Evolutionary conservation across 2,329 filamentous ascomycete species (phyloP), one percentile per base, ranked within the genome.

Genomic region (Fusarium sp.): DNA sequence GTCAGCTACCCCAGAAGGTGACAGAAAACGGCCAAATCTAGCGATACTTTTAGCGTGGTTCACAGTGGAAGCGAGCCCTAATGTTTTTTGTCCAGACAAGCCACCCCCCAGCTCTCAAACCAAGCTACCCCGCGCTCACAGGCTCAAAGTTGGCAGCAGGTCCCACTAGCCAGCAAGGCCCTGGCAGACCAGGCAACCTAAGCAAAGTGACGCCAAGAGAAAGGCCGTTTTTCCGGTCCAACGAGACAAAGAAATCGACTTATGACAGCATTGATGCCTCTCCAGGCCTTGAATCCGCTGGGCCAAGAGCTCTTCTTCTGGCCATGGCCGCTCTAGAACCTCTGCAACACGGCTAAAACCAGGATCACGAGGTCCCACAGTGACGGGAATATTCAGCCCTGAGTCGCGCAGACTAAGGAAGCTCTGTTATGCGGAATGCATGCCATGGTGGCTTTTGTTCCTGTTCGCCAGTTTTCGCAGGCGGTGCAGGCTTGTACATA

Each of bases 361-460:
- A 71, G 52, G 71, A 69, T 65, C 60, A 73, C 38, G 52, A 55
- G 70, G 60, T 69, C 58, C 63, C 62, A 68, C 69, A 67, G 63
- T 69, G 69, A 71, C 74, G 73, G 63, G 33, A 61, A 57, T 63
- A 64, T 61, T 38, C 54, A 58, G 44, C 46, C 29, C 49, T 61
- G 37, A 42, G 44, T 42, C 35, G 49, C 18, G 60, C 55, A 51
- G 37, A 23, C 41, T 21, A 33, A 16, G 52, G 29, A 44, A 42
- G 52, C 51, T 39, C 23, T 23, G 11, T 23, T 23, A 33, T 49
- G 29, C 46, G 21, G 29, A 33, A 49, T 23, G 29, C n/a, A 46
- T n/a, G 37, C 48, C 29, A 37, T 48, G 31, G 23, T 46, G 14
- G 42, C 15, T 35, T 35, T 41, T 52, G 42, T 60, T 67, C 37